Base-by-base conservation (phyloP, 1,284 basidiomycete species). In the Anthracocystis setariae region DNA sequence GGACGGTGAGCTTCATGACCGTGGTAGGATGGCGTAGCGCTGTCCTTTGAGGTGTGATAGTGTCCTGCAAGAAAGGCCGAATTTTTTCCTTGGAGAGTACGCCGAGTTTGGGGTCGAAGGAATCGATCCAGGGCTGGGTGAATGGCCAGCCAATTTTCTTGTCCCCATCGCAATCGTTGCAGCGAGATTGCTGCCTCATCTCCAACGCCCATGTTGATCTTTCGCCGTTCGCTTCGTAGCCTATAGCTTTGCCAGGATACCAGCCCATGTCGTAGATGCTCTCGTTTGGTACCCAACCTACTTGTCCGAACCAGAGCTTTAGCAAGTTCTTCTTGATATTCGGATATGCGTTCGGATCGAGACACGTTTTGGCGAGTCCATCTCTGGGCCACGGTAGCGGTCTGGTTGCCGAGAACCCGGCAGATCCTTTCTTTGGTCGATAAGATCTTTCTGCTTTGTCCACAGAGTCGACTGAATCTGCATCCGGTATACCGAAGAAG, bases 211-310 rank as follows among this genome's bases (percentile, higher is more conserved):
- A 69, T 2, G 38, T 29, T 0, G 54, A 43, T 21, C 58, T 39
- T 17, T 54, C 40, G 17, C 43, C 29, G 20, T 29, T 51, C 25
- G 58, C 49, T 33, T 50, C 37, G 40, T 57, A 70, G 1, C 71
- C 71, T 3, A 46, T n/a, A 0, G 52, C 50, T 37, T 73, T 73
- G 0, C 71, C 71, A 0, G 71, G 71, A 43, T 46, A 73, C 71
- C 71, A 73, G 18, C 24, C 48, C 51, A 60, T 48, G 20, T 73
- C 71, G 38, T 56, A 61, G 24, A 73, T n/a, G n/a, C 51, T 51
- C 18, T 60, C 21, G 20, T 49, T 25, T 2, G 71, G 65, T 21
- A 68, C 25, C 54, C 57, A 64, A 5, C 65, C 65, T 5, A 55
- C 55, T 23, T 64, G 66, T n/a, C 33, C 32, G 13, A 38, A 15